Evolutionary conservation across 164 flowering plant genomes (phyloP).

Genomic region (Stephania japonica): DNA sequence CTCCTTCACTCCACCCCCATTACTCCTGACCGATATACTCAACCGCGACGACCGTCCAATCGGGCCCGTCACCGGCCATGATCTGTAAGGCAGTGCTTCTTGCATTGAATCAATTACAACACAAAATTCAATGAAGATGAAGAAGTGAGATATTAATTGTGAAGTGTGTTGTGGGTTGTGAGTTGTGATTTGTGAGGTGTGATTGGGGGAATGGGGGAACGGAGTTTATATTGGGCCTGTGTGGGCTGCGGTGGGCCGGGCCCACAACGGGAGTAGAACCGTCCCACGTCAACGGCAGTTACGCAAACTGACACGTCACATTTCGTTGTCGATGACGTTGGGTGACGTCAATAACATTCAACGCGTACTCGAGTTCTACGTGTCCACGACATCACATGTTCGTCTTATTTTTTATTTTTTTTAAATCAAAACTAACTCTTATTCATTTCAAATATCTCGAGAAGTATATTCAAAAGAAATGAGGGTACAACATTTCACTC

Average conservation of each 20-base stretch:
- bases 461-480: no score
- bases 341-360: neutral
- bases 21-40: neutral
- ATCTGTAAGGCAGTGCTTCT: conserved; percentile 49
- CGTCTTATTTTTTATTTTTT: no score
- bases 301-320: conserved; percentile 18
- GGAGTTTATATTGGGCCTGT: neutral
- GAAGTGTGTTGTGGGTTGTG: no score
- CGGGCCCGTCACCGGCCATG: conserved; percentile 23
- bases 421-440: no score
- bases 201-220: neutral
- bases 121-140: neutral
- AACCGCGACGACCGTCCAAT: neutral
- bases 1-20: conserved; percentile 3
- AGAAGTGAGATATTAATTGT: neutral
- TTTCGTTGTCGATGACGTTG: conserved; percentile 8
- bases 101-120: conserved; percentile 28
- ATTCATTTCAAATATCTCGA: no score
- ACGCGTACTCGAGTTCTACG: no score
- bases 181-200: no score
- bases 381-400: neutral
- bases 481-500: no score
- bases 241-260: neutral
- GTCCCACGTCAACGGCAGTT: conserved; percentile 22
- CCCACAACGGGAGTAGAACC: neutral